Evolutionary conservation across 148 eudicot genomes (phyloP), one percentile per base, ranked within the genome.

Genomic region (Suaeda aralocaspica): DNA sequence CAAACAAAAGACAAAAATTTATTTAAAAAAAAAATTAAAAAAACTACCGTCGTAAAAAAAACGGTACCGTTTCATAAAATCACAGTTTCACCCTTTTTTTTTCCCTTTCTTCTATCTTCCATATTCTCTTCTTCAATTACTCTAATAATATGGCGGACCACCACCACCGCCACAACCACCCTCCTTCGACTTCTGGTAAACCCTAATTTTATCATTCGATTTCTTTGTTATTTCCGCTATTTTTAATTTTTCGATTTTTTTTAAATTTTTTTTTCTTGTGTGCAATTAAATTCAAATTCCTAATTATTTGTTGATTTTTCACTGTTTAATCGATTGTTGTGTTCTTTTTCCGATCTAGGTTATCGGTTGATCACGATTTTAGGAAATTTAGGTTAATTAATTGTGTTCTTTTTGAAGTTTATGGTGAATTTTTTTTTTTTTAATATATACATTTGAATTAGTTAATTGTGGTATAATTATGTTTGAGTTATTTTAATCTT

Each of bases 121-220:
- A 2, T 21, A 10, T 21, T 60, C 19, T 62, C 29, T 1, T 16
- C 28, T 39, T 33, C 26, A 15, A 34, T 61, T 62, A 48, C 19
- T 18, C 18, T 33, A 11, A 2, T 59, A 12, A 36, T 62, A 62
- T 62, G 66, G 66, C 66, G 66, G 66, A 62, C 2, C 66, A 39
- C 4, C 66, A 61, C 66, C 66, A 61, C 46, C 46, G 5, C 66
- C 21, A 60, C 46, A 6, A 42, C 46, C 46, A 8, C 11, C n/a
- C 4, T 30, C 46, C 66, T 9, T 39, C 29, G 0, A 36, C 10
- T 62, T 62, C 46, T 3, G 66, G 66, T 62, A 34, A 62, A 62
- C 14, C 25, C 66, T 12, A n/a, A 0, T 39, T 62, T 19, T n/a
- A n/a, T n/a, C n/a, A n/a, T 62, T 62, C 41, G 22, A 42, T 39